These are phyloP conservation scores for Lycium barbarum DNA, from an alignment of 257 asterid genomes.

Conservation along the genomic window DNA sequence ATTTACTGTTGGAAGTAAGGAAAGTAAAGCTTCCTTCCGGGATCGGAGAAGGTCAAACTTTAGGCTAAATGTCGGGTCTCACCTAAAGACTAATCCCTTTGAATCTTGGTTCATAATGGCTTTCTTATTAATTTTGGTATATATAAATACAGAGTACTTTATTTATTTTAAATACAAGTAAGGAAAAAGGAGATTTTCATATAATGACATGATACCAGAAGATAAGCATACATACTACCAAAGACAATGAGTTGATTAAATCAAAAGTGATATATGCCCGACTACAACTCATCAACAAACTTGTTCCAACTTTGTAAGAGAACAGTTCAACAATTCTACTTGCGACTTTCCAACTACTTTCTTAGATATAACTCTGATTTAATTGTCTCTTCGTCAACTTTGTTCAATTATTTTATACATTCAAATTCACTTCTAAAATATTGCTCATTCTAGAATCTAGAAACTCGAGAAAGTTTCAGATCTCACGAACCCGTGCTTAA, in stretches of 20 bases:
- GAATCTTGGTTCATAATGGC: too few species aligned
- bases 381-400: not conserved
- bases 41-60: too few species aligned
- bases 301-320: conserved; percentile 29
- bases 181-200: not conserved
- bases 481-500: not conserved
- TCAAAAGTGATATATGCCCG: conserved; percentile 12
- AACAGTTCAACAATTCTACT: conserved; percentile 18
- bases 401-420: too few species aligned
- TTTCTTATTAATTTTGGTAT: not conserved
- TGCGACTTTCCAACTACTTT: not conserved
- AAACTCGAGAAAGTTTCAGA: not conserved
- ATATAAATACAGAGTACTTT: not conserved
- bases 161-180: not conserved
- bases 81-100: too few species aligned
- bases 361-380: not conserved
- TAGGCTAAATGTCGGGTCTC: too few species aligned
- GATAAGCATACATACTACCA: not conserved
- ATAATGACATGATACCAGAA: not conserved
- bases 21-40: too few species aligned
- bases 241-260: not conserved
- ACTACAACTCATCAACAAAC: conserved; percentile 24
- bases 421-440: too few species aligned
- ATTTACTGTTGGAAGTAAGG: too few species aligned
- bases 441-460: not conserved